phyloP scores from a whole-genome alignment of 495 filamentous ascomycete species.

The Parathielavia hyrcaniae region DNA sequence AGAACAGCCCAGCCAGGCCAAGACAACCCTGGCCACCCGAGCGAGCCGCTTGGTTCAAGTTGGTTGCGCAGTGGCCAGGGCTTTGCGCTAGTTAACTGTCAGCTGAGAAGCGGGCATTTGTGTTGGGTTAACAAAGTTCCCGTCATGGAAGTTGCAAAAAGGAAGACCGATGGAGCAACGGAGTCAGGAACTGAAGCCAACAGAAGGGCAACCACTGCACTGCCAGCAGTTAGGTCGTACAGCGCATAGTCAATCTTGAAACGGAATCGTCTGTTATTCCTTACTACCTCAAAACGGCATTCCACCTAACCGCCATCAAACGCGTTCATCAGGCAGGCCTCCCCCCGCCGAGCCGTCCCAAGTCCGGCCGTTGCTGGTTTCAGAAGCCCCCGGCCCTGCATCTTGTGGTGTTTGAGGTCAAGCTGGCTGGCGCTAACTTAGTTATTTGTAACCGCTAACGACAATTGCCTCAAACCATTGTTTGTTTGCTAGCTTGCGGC shows the following conservation, averaged over 20 bases:
- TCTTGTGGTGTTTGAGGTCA: too few relatives aligned
- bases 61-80: not conserved
- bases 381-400: slow-evolving; percentile 6
- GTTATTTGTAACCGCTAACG: too few relatives aligned
- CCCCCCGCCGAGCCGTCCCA: slow-evolving; percentile 4
- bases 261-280: too few relatives aligned
- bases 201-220: too few relatives aligned
- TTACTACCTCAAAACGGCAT: not conserved
- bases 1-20: not conserved
- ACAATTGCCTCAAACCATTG: too few relatives aligned
- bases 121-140: too few relatives aligned
- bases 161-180: not conserved
- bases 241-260: too few relatives aligned
- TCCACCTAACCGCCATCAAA: not conserved
- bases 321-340: not conserved
- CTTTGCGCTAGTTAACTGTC: slow-evolving; percentile 2
- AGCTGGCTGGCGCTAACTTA: too few relatives aligned
- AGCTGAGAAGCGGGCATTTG: slow-evolving; percentile 10
- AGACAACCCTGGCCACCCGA: not conserved
- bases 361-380: slow-evolving; percentile 4
- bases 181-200: too few relatives aligned
- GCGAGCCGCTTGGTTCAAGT: slow-evolving; percentile 2
- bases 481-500: too few relatives aligned
- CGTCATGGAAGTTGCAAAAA: not conserved
- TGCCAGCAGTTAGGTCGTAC: too few relatives aligned